phyloP scores from a whole-genome alignment of 495 filamentous ascomycete species.

The Sphaerosporella brunnea region DNA sequence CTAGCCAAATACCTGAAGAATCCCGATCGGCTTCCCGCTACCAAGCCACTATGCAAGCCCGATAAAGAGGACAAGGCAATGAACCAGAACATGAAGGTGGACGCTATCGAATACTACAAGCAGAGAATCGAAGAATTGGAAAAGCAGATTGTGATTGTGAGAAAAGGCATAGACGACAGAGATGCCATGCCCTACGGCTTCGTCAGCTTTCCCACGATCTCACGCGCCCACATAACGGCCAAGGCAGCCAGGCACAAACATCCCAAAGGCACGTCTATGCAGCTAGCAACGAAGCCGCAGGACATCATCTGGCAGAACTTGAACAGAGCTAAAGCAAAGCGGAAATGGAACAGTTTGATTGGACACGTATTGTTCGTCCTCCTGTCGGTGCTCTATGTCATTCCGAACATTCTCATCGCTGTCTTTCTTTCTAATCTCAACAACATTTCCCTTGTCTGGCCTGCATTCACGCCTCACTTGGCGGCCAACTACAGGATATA shows the following conservation, averaged over 20 bases:
- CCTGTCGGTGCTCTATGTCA: constrained; percentile 75
- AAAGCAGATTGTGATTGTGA: constrained; percentile 62
- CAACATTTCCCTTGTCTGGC: constrained; percentile 45
- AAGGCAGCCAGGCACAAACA: constrained; percentile 63
- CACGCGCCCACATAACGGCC: constrained; percentile 74
- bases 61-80: constrained; percentile 50
- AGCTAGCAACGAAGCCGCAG: constrained; percentile 66
- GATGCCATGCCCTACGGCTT: constrained; percentile 85
- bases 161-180: constrained; percentile 64
- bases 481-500: constrained; percentile 44
- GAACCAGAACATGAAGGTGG: constrained; percentile 54
- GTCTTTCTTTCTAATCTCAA: constrained; percentile 73
- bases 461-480: constrained; percentile 48
- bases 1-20: constrained; percentile 80
- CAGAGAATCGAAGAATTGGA: constrained; percentile 69
- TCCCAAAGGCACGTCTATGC: constrained; percentile 59
- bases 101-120: constrained; percentile 87
- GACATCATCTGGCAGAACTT: constrained; percentile 97
- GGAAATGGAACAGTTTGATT: constrained; percentile 53
- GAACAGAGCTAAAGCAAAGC: constrained; percentile 32
- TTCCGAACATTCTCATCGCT: constrained; percentile 87
- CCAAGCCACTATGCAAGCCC: constrained; percentile 61
- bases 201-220: constrained; percentile 75
- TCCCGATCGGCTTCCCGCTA: constrained; percentile 59
- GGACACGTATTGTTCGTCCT: constrained; percentile 68